These are phyloP conservation scores for Elsinoe batatas DNA, from an alignment of 2,329 filamentous ascomycete genomes.

Conservation along the genomic window DNA sequence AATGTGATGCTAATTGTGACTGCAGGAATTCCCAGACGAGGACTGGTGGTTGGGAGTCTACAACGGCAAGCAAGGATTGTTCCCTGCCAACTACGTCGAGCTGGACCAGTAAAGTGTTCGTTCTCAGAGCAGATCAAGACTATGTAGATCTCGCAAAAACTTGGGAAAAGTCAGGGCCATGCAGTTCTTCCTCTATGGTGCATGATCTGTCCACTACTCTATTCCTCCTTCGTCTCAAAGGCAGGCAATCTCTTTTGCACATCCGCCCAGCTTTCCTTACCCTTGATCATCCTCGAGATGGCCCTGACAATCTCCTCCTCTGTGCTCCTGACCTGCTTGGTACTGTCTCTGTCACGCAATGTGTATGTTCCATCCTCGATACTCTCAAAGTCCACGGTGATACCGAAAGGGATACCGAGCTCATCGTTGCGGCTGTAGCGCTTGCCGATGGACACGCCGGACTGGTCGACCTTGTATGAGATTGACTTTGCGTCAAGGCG, in stretches of 20 bases:
- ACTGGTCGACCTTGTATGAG: conserved; percentile 81
- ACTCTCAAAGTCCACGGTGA: conserved; percentile 94
- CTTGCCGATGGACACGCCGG: conserved; percentile 85
- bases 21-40: conserved; percentile 85
- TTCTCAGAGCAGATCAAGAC: neutral
- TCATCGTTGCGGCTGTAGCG: conserved; percentile 93
- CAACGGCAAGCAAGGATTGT: conserved; percentile 69
- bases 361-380: conserved; percentile 80
- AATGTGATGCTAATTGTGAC: conserved; percentile 24
- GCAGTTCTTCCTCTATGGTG: neutral
- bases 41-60: conserved; percentile 97
- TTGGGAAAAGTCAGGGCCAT: neutral
- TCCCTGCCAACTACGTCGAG: conserved; percentile 49
- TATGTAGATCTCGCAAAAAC: neutral
- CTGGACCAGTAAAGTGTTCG: conserved; percentile 32
- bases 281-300: conserved; percentile 53
- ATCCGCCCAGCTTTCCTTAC: conserved; percentile 58
- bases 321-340: conserved; percentile 76
- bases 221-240: conserved; percentile 65
- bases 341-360: conserved; percentile 81
- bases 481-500: conserved; percentile 67
- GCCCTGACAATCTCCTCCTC: conserved; percentile 71
- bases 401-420: conserved; percentile 83
- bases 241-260: conserved; percentile 68
- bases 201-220: conserved; percentile 25